Percentiles rank a stretch among this genome's conserved stretches.
Conservation (phyloP, 2,329 filamentous ascomycete species). For the Sporothrix curviconia region DNA sequence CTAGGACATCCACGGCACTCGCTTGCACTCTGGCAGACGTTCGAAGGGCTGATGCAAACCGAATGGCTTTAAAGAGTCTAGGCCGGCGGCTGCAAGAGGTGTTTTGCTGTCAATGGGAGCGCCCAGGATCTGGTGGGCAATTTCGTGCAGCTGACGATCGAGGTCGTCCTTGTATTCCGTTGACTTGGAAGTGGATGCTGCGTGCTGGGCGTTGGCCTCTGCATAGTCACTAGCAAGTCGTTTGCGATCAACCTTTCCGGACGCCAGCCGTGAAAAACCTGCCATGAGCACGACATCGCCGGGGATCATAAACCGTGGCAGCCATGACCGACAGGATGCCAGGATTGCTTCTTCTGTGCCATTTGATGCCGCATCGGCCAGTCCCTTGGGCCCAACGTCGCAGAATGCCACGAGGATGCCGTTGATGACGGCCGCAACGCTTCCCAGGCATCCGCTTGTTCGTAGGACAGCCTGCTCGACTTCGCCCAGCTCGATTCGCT, state of each 20-base stretch:
- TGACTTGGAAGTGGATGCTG: constrained; percentile 4
- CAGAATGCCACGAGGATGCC: constrained; percentile 71
- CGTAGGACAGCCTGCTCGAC: constrained; percentile 64
- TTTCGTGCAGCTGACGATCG: constrained; percentile 30
- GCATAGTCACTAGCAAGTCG: constrained; percentile 51
- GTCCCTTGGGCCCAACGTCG: constrained; percentile 29
- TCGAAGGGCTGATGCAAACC: constrained; percentile 58
- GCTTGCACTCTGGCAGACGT: constrained; percentile 43
- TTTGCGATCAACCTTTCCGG: constrained; percentile 75
- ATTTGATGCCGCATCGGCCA: constrained; percentile 17
- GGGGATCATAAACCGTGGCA: constrained; percentile 79
- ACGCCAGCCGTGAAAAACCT: constrained; percentile 67
- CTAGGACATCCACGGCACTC: constrained; percentile 56
- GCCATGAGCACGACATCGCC: constrained; percentile 59
- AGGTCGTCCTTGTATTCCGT: constrained; percentile 24
- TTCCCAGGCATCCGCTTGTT: constrained; percentile 55
- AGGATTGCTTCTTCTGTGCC: constrained; percentile 41
- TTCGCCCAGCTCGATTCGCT: constrained; percentile 74
- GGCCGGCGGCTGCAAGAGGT: constrained; percentile 28
- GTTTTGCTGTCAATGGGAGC: constrained; percentile 23
- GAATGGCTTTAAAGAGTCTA: constrained; percentile 39
- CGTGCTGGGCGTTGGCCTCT: background rate
- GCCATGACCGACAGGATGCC: constrained; percentile 61
- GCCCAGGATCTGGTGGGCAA: constrained; percentile 26
- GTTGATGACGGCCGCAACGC: constrained; percentile 59